phyloP scores from a whole-genome alignment of 768 basidiomycete species.

The Boletus rex-veris region DNA sequence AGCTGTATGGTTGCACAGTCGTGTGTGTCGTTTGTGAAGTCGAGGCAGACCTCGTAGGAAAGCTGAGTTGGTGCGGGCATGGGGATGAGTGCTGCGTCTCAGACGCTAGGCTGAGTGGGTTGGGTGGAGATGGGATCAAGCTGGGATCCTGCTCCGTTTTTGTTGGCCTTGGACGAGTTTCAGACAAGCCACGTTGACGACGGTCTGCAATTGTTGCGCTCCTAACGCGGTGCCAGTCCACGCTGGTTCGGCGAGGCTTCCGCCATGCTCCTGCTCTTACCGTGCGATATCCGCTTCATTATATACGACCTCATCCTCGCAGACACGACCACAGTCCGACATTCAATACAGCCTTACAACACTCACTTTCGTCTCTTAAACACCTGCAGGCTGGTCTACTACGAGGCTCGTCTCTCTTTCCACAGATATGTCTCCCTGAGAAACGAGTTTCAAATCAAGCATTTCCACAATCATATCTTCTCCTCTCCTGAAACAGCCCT shows the following conservation, averaged over 20 bases:
- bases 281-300: conserved; percentile 34
- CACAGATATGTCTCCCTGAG: conserved; percentile 36
- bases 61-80: conserved; percentile 61
- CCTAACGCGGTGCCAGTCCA: conserved; percentile 29
- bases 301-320: conserved; percentile 32
- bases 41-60: conserved; percentile 61
- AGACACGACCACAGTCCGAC: conserved; percentile 14
- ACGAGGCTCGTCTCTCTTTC: conserved; percentile 31
- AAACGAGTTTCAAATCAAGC: conserved; percentile 36
- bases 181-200: conserved; percentile 27
- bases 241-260: conserved; percentile 28
- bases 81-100: conserved; percentile 24
- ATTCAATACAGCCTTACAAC: conserved; percentile 31
- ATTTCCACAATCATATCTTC: conserved; percentile 20
- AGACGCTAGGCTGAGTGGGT: conserved; percentile 28
- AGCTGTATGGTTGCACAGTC: conserved; percentile 63
- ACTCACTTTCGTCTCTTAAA: conserved; percentile 33
- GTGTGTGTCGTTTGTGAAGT: conserved; percentile 66
- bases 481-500: conserved; percentile 18
- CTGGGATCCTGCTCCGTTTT: conserved; percentile 22
- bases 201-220: conserved; percentile 25
- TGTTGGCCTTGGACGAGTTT: conserved; percentile 32
- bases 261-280: conserved; percentile 23
- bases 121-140: conserved; percentile 11
- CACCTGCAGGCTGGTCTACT: conserved; percentile 29